Evolutionary conservation across 2,329 filamentous ascomycete genomes (phyloP).

Genomic region (Apiospora kogelbergensis): DNA sequence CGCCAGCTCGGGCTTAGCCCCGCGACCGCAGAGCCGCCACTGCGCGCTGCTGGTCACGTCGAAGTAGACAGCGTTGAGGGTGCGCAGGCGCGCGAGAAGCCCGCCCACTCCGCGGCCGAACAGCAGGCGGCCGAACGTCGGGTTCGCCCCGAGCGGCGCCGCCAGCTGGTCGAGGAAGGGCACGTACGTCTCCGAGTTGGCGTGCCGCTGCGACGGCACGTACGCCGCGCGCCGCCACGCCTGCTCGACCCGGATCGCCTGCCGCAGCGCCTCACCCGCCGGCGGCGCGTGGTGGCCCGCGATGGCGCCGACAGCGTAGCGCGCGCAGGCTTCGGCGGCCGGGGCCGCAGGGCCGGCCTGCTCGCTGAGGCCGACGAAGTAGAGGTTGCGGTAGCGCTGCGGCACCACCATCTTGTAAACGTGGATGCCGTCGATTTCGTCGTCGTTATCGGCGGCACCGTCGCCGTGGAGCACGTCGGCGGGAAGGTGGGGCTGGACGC

Average conservation of each 20-base stretch:
- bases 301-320: slow-evolving; percentile 32
- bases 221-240: slow-evolving; percentile 27
- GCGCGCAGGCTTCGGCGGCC: slow-evolving; percentile 33
- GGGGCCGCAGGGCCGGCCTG: slow-evolving; percentile 29
- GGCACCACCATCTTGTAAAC: slow-evolving; percentile 33
- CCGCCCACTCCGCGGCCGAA: slow-evolving; percentile 14
- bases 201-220: slow-evolving; percentile 33
- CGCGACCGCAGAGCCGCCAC: slow-evolving; percentile 36
- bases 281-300: slow-evolving; percentile 25
- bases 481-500: slow-evolving; percentile 26
- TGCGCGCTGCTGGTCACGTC: slow-evolving; percentile 34
- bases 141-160: slow-evolving; percentile 31
- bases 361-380: slow-evolving; percentile 29
- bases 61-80: slow-evolving; percentile 35
- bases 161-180: slow-evolving; percentile 34
- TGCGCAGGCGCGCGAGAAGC: slow-evolving; percentile 26
- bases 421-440: slow-evolving; percentile 19
- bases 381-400: slow-evolving; percentile 29
- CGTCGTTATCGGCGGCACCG: slow-evolving; percentile 21
- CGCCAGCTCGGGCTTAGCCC: slow-evolving; percentile 30
- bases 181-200: slow-evolving; percentile 26
- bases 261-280: slow-evolving; percentile 24
- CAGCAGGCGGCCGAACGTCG: slow-evolving; percentile 24
- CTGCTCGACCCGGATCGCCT: slow-evolving; percentile 26
- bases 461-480: slow-evolving; percentile 21